A percentile compares a stretch with the other conserved stretches of the same genome.
phyloP scores from a whole-genome alignment of 257 asterid genomes.

The Capsicum rhomboideum region DNA sequence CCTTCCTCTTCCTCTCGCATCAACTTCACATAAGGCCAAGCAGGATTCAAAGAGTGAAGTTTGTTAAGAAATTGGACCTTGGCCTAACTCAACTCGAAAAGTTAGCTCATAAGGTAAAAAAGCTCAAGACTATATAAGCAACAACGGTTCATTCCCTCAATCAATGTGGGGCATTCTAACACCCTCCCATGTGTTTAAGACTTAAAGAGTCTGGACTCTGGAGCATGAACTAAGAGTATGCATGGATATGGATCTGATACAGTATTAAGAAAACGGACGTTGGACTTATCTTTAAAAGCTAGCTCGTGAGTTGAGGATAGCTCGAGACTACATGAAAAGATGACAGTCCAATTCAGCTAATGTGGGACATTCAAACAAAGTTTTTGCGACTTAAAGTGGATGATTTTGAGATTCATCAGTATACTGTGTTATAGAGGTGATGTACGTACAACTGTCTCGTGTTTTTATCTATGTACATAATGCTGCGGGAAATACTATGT shows the following conservation, averaged over 20 bases:
- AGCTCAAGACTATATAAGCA: background rate
- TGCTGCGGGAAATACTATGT: background rate
- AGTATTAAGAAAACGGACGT: background rate
- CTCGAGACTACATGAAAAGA: background rate
- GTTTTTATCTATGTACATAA: background rate
- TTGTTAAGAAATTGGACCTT: background rate
- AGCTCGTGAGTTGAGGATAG: background rate
- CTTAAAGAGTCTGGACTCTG: background rate
- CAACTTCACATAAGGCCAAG: background rate
- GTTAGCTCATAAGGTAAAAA: background rate
- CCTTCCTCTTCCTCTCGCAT: slow-evolving; percentile 1
- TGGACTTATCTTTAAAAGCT: background rate
- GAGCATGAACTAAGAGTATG: background rate
- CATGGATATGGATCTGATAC: background rate
- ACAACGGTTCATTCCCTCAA: background rate
- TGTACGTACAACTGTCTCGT: background rate
- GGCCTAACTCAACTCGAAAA: background rate
- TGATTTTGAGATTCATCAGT: background rate
- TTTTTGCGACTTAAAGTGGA: background rate
- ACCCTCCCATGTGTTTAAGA: too few species aligned
- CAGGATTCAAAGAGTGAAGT: background rate
- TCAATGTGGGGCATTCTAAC: background rate
- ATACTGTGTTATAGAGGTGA: background rate
- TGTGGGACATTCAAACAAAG: background rate
- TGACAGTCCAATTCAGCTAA: background rate